Conservation (phyloP, 2,329 filamentous ascomycete genomes). For the Diaporthe citrichinensis region DNA sequence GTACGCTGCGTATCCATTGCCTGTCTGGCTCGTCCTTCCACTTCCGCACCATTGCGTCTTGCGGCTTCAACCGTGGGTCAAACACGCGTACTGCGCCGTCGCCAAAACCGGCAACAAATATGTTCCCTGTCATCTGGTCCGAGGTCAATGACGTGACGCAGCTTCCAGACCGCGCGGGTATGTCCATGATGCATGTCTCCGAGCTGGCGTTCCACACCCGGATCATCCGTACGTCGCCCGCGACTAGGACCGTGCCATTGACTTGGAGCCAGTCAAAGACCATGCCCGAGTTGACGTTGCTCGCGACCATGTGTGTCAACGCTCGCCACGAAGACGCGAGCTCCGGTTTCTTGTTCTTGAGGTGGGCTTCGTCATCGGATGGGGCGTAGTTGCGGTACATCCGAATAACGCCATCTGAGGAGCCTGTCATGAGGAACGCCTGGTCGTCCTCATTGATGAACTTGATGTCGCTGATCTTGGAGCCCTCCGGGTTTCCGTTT, state of each 20-base stretch:
- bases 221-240: constrained; percentile 95
- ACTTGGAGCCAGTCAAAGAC: constrained; percentile 99
- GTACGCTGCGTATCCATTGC: constrained; percentile 95
- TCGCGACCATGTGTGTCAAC: constrained; percentile 92
- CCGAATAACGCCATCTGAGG: constrained; percentile 93
- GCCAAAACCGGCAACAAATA: constrained; percentile 96
- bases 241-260: constrained; percentile 94
- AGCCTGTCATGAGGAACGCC: constrained; percentile 93
- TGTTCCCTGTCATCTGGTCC: constrained; percentile 96
- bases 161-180: constrained; percentile 92
- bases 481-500: constrained; percentile 92
- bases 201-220: constrained; percentile 95
- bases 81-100: constrained; percentile 96
- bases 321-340: constrained; percentile 93
- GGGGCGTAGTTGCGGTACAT: constrained; percentile 94
- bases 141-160: constrained; percentile 97
- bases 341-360: constrained; percentile 75
- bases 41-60: constrained; percentile 93
- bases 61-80: constrained; percentile 86
- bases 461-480: constrained; percentile 92
- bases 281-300: constrained; percentile 93
- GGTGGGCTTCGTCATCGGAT: constrained; percentile 52
- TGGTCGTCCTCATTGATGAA: constrained; percentile 99
- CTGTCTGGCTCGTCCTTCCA: constrained; percentile 91
- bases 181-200: constrained; percentile 93